A percentile compares a stretch with the other conserved stretches of the same genome.
These are phyloP conservation scores for Eimeria necatrix DNA, from an alignment of 169 alveolate species.

Conservation along the genomic window DNA sequence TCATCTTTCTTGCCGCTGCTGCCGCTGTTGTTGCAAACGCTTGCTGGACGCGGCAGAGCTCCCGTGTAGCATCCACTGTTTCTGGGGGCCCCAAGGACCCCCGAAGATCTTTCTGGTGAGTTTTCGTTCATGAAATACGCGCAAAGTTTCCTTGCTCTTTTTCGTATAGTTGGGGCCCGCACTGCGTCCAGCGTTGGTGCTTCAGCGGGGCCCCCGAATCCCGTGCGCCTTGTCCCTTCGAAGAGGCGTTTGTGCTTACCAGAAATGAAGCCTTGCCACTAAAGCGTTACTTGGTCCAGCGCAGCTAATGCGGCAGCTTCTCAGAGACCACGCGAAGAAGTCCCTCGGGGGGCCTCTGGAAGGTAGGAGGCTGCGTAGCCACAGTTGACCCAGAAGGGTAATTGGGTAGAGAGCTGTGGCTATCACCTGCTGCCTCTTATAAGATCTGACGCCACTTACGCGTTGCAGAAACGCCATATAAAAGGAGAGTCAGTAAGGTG, in stretches of 20 bases:
- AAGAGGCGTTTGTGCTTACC: no score
- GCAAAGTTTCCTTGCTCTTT: neutral
- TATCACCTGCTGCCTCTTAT: no score
- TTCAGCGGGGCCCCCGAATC: no score
- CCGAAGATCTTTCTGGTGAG: neutral
- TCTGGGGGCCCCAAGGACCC: conserved; percentile 60
- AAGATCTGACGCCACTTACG: no score
- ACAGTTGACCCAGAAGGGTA: no score
- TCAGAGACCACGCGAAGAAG: neutral
- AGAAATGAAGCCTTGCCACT: no score
- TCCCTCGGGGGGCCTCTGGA: neutral
- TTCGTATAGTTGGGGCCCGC: no score
- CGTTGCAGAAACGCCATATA: no score
- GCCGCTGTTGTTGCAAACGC: conserved; percentile 7
- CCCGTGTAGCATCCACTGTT: neutral
- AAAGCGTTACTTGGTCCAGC: neutral
- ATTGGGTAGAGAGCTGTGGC: no score
- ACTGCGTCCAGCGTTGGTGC: no score
- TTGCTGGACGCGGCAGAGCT: conserved; percentile 9
- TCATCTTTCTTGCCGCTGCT: neutral
- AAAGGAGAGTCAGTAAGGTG: neutral
- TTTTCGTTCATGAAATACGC: neutral
- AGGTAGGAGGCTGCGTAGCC: neutral
- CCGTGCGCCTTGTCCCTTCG: no score
- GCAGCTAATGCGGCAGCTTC: neutral